These are phyloP conservation scores for Cenchrus fungigraminus DNA, from an alignment of 176 grass and related monocot genomes.

Conservation along the genomic window DNA sequence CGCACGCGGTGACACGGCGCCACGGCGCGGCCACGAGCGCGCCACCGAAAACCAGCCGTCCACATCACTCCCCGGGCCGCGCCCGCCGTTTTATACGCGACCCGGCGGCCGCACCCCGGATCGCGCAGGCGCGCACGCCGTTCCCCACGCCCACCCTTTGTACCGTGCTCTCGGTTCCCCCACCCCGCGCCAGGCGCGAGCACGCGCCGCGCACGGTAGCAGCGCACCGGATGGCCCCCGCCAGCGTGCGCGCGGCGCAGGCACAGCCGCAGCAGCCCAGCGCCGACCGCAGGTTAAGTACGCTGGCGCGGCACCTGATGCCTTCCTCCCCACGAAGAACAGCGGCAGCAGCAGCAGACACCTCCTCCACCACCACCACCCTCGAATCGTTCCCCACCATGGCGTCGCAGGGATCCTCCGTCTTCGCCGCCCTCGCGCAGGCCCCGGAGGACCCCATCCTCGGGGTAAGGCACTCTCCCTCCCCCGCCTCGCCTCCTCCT, in stretches of 20 bases:
- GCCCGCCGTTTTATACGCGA: constrained; percentile 43
- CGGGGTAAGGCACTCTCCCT: constrained; percentile 50
- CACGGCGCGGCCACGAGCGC: neutral
- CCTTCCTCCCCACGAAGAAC: constrained; percentile 45
- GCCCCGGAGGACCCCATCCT: constrained; percentile 97
- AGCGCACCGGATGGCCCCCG: constrained; percentile 36
- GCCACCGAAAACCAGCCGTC: constrained; percentile 30
- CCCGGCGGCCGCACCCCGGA: constrained; percentile 43
- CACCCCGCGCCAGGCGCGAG: neutral
- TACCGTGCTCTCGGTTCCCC: neutral
- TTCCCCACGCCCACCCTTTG: neutral
- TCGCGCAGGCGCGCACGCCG: neutral
- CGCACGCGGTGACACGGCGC: neutral
- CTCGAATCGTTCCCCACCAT: constrained; percentile 54
- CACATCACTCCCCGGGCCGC: constrained; percentile 17
- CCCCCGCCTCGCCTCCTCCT: neutral
- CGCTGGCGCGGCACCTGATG: constrained; percentile 74
- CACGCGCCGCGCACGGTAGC: constrained; percentile 40
- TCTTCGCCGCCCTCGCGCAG: constrained; percentile 72
- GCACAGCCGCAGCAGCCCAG: constrained; percentile 13
- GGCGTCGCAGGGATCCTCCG: constrained; percentile 61
- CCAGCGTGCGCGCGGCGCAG: constrained; percentile 44
- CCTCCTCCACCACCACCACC: constrained; percentile 35
- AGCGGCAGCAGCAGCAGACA: neutral
- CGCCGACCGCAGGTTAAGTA: constrained; percentile 76